Evolutionary conservation across 139 green algal species (phyloP).

Genomic region (Choricystis sp.): DNA sequence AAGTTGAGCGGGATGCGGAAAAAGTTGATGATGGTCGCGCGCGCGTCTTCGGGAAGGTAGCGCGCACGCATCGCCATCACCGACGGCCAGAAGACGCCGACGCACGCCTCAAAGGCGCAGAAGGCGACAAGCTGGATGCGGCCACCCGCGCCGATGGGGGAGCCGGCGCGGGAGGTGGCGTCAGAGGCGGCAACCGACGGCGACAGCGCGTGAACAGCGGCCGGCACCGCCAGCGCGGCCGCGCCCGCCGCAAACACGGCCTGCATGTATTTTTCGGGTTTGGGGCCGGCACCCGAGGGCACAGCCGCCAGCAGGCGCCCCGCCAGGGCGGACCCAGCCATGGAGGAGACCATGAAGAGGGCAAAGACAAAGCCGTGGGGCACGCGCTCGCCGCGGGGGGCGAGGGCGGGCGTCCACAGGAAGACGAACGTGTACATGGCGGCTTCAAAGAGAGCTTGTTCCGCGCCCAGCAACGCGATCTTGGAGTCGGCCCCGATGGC

Average conservation of each 20-base stretch:
- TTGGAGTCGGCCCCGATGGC: conserved; percentile 49
- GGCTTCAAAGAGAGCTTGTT: conserved; percentile 90
- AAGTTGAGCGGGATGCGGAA: conserved; percentile 95
- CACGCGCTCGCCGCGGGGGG: conserved; percentile 65
- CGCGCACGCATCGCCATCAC: conserved; percentile 89
- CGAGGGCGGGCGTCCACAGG: conserved; percentile 85
- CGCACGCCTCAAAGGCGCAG: conserved; percentile 75
- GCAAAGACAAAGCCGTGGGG: conserved; percentile 93
- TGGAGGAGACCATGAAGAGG: conserved; percentile 88
- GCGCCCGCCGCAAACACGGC: conserved; percentile 51
- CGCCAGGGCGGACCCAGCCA: conserved; percentile 62
- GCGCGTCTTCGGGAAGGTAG: conserved; percentile 86
- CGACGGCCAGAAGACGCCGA: conserved; percentile 90
- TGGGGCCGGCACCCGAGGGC: conserved; percentile 1
- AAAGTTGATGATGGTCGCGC: conserved; percentile 94
- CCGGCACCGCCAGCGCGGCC: conserved; percentile 36
- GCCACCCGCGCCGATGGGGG: conserved; percentile 12
- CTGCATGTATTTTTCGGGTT: conserved; percentile 72
- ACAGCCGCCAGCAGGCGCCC: conserved; percentile 23
- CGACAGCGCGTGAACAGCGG: conserved; percentile 20
- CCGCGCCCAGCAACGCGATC: conserved; percentile 65
- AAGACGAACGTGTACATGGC: conserved; percentile 99
- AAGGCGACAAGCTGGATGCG: conserved; percentile 78
- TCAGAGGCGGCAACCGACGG: background rate
- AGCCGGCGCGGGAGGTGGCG: background rate